Percentiles rank a stretch among this genome's conserved stretches.
Conservation (phyloP, 371 early-diverging fungal genomes). For the Zopfochytrium polystomum region DNA sequence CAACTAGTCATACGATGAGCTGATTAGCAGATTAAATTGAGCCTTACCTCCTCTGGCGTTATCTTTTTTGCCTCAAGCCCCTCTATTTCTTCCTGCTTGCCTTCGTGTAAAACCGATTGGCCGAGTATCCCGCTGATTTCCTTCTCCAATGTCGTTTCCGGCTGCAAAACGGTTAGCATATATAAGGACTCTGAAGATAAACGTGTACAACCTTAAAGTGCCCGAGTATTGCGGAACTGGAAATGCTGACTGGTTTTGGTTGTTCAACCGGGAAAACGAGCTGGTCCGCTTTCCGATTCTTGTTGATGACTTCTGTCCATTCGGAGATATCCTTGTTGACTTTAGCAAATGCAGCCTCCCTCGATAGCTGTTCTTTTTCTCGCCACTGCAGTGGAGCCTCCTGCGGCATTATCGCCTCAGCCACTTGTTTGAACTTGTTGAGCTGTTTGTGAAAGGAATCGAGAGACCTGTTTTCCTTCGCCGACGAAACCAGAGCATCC, state of each 20-base stretch:
- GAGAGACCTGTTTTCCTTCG: conserved; percentile 61
- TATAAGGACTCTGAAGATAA: too few species aligned
- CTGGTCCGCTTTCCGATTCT: conserved; percentile 83
- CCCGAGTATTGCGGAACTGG: conserved; percentile 59
- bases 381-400: conserved; percentile 72
- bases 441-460: conserved; percentile 62
- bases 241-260: conserved; percentile 34
- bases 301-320: conserved; percentile 79
- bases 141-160: conserved; percentile 67
- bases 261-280: conserved; percentile 65
- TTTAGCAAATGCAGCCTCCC: conserved; percentile 77
- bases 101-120: conserved; percentile 70
- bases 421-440: conserved; percentile 50
- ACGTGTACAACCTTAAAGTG: too few species aligned
- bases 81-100: conserved; percentile 75
- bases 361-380: conserved; percentile 77
- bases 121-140: conserved; percentile 69
- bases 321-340: conserved; percentile 76
- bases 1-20: conserved; percentile 26
- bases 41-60: conserved; percentile 69
- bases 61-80: conserved; percentile 79
- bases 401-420: conserved; percentile 42
- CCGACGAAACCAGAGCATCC: conserved; percentile 66
- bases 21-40: not conserved
- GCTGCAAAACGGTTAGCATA: too few species aligned